Base-by-base conservation (phyloP, 75 land plant genomes). In the Chamaecyparis obtusa region DNA sequence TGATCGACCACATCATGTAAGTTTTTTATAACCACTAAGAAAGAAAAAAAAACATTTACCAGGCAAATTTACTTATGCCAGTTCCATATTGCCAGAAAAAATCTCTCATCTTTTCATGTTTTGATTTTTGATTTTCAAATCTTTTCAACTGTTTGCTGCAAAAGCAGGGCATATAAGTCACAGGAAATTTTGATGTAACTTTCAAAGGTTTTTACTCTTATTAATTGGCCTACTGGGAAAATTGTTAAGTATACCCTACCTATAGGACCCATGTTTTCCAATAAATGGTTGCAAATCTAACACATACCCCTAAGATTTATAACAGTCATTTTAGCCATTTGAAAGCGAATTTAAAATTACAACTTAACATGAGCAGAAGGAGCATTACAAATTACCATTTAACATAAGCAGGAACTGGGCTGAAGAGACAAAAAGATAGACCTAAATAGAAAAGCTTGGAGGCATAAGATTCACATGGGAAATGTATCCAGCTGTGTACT, bases 51-150 rank as follows among this genome's bases (percentile, higher is more conserved):
- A 1, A 8, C 19, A 81, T 81, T 14, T 81, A 81, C 51, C 46
- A 80, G 83, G 83, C 24, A 80, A 80, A 41, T 44, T 80, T 80
- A 46, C n/a, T 27, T 46, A 9, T 81, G 83, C 51, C 83, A 81
- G 51, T 10, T 81, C 33, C n/a, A 44, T 41, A 46, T 81, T 43
- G 48, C 30, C n/a, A 81, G 11, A 30, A 44, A 27, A 24, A 81
- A 44, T 27, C 15, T 81, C 49, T 10, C 10, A 81, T 19, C 10
- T 46, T 81, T 81, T n/a, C 33, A n/a, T 46, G 83, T 21, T 81
- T 30, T 27, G 81, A 64, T 74, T 74, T 74, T 74, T 74, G 32
- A 32, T 74, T 74, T 36, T 74, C 14, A 74, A 74, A 74, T 32
- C 3, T 33, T 44, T 74, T 74, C 36, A 33, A 33, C 33, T 74